Evolutionary conservation across 306 rosid genomes (phyloP).

Genomic region (Cicer chorassanicum): DNA sequence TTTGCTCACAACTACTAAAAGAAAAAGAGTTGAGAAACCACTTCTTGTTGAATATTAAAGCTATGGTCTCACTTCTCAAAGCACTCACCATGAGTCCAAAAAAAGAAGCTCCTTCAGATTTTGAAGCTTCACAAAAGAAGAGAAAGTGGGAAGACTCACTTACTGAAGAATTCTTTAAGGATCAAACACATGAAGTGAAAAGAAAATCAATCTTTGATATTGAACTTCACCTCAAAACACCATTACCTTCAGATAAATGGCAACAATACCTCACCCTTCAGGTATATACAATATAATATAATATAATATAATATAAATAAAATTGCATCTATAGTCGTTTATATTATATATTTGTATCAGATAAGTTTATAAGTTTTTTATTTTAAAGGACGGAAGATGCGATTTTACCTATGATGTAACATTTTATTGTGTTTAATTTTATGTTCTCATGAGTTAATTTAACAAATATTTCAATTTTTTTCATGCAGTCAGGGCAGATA

Average conservation of each 20-base stretch:
- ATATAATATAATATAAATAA: no score
- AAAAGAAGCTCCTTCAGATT: conserved; percentile 46
- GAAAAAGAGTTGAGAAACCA: background rate
- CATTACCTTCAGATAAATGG: conserved; percentile 76
- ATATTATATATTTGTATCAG: no score
- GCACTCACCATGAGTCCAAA: conserved; percentile 51
- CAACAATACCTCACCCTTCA: conserved; percentile 77
- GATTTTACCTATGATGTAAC: no score
- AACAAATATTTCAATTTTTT: background rate
- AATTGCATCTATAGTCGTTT: no score
- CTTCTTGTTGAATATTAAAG: background rate
- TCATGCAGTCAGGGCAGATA: conserved; percentile 77
- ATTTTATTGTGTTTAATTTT: background rate
- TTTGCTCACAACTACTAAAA: conserved; percentile 33
- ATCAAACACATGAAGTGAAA: conserved; percentile 49
- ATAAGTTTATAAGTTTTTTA: no score
- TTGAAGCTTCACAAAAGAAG: conserved; percentile 60
- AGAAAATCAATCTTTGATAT: conserved; percentile 59
- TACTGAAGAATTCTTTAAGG: conserved; percentile 46
- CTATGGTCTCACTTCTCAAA: conserved; percentile 71
- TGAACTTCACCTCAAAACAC: conserved; percentile 79
- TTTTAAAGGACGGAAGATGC: no score
- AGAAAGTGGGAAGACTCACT: conserved; percentile 64
- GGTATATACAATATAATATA: conserved; percentile 49
- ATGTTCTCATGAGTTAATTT: conserved; percentile 7